These are phyloP conservation scores for Pyrenula aspistea DNA, from an alignment of 495 filamentous ascomycete genomes.

Conservation along the genomic window DNA sequence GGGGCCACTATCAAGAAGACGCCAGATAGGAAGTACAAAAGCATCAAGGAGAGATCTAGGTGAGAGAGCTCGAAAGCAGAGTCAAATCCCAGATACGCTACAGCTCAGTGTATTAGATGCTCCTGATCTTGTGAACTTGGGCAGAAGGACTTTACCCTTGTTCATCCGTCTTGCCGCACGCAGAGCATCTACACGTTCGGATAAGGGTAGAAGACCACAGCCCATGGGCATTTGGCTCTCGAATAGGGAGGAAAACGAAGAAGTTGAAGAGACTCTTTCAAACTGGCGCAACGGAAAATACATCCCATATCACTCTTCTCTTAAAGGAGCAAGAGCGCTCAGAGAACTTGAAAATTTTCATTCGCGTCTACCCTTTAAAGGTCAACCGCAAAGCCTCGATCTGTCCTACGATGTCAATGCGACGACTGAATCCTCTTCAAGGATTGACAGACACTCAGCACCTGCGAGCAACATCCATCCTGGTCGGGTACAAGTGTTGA, in stretches of 20 bases:
- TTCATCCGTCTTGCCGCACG: constrained; percentile 76
- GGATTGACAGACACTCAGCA: too few relatives aligned
- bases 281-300: constrained; percentile 75
- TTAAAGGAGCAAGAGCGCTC: constrained; percentile 50
- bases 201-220: constrained; percentile 63
- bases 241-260: constrained; percentile 59
- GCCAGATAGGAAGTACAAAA: constrained; percentile 20
- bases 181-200: constrained; percentile 44
- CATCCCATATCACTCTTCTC: too few relatives aligned
- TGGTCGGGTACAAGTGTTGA: too few relatives aligned
- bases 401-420: too few relatives aligned
- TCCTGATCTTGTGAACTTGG: constrained; percentile 25
- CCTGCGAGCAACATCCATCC: too few relatives aligned
- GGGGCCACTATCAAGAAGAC: constrained; percentile 16
- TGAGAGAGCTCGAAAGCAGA: constrained; percentile 7
- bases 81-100: constrained; percentile 22
- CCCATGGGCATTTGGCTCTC: constrained; percentile 63
- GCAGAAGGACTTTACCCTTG: constrained; percentile 34
- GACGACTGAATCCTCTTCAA: too few relatives aligned
- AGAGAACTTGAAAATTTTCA: constrained; percentile 16
- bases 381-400: too few relatives aligned
- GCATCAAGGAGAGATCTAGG: too few relatives aligned
- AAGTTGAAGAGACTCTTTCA: constrained; percentile 52
- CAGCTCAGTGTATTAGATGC: constrained; percentile 64
- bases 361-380: constrained; percentile 10